These are phyloP conservation scores for Colletotrichum musae DNA, from an alignment of 2,329 filamentous ascomycete genomes.

Conservation along the genomic window DNA sequence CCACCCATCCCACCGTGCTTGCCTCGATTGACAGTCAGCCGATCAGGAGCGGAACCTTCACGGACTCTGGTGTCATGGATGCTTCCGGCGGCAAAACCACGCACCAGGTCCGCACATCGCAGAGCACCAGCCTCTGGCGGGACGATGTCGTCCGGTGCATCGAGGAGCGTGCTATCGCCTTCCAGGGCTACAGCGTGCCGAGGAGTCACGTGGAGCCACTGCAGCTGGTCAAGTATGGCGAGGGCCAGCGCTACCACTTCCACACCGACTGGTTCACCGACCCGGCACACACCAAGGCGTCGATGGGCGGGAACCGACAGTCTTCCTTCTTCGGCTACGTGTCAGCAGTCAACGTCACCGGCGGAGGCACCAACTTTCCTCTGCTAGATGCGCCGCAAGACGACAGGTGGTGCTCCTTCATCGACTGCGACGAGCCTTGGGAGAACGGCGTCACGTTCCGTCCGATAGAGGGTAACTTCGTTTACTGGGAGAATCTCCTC, in stretches of 20 bases:
- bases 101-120: slow-evolving; percentile 59
- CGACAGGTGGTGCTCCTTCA: slow-evolving; percentile 49
- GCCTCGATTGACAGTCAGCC: slow-evolving; percentile 21
- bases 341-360: slow-evolving; percentile 55
- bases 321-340: slow-evolving; percentile 66
- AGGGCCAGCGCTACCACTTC: slow-evolving; percentile 62
- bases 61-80: slow-evolving; percentile 59
- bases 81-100: slow-evolving; percentile 50
- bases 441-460: slow-evolving; percentile 64
- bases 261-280: slow-evolving; percentile 67
- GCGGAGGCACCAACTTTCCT: slow-evolving; percentile 66
- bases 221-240: slow-evolving; percentile 63
- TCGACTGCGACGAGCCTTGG: slow-evolving; percentile 65
- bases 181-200: slow-evolving; percentile 59
- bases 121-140: slow-evolving; percentile 60
- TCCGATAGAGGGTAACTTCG: slow-evolving; percentile 62
- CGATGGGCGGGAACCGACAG: slow-evolving; percentile 58
- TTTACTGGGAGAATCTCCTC: slow-evolving; percentile 64
- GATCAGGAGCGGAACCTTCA: slow-evolving; percentile 58
- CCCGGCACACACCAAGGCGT: slow-evolving; percentile 52
- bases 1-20: not conserved
- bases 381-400: slow-evolving; percentile 55
- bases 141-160: slow-evolving; percentile 62
- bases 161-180: slow-evolving; percentile 60
- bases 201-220: slow-evolving; percentile 60